Conservation (phyloP, 208 protist species). For the Plasmodiophora brassicae region DNA sequence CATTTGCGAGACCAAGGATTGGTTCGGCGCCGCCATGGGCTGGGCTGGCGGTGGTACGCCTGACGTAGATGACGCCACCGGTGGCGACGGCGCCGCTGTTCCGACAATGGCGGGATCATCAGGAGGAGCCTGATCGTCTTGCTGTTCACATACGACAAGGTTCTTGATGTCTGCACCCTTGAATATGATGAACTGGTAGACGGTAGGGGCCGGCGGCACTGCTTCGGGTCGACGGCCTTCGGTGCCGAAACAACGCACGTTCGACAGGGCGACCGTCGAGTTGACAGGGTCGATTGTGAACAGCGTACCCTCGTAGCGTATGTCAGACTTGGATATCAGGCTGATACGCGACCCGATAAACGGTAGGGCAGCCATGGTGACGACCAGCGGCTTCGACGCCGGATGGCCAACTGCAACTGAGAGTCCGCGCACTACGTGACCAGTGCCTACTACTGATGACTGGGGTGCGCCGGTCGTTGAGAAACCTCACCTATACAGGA, state of each 20-base stretch:
- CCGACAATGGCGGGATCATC: conserved; percentile 2
- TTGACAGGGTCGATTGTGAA: conserved; percentile 65
- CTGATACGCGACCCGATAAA: conserved; percentile 61
- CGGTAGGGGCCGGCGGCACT: conserved; percentile 53
- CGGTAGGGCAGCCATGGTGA: conserved; percentile 25
- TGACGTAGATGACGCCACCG: too few species aligned
- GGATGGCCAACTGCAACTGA: too few species aligned
- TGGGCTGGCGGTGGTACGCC: too few species aligned
- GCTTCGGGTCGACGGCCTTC: conserved; percentile 55
- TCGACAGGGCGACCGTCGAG: conserved; percentile 57
- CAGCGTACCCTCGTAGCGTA: conserved; percentile 63
- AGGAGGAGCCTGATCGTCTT: neutral
- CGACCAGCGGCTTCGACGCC: neutral
- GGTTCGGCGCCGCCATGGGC: too few species aligned
- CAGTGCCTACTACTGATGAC: too few species aligned
- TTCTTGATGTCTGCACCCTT: conserved; percentile 66
- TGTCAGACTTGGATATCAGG: conserved; percentile 61
- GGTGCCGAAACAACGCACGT: conserved; percentile 63
- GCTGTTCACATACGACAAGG: conserved; percentile 56
- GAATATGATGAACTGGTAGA: conserved; percentile 68
- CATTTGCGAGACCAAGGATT: too few species aligned
- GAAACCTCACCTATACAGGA: too few species aligned
- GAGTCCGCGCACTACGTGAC: too few species aligned
- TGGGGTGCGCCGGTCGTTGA: too few species aligned
- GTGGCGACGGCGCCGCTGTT: neutral